Evolutionary conservation across 140 eudicot genomes (phyloP).

Genomic region (Bidens hawaiensis): DNA sequence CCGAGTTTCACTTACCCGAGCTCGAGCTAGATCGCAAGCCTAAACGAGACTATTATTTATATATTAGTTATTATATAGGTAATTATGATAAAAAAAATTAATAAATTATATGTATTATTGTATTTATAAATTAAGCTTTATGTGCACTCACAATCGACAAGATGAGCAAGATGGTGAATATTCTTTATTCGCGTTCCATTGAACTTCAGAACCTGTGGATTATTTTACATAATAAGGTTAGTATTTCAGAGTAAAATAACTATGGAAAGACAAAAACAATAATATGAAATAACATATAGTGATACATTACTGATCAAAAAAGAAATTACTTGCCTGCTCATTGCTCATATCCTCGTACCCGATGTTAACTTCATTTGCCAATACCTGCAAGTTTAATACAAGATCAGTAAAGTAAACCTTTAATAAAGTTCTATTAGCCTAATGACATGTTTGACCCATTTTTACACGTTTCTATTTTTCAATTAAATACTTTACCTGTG

Average conservation of each 20-base stretch:
- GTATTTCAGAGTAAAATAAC: not conserved
- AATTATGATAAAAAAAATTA: too few species aligned
- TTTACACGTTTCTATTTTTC: not conserved
- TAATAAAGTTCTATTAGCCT: not conserved
- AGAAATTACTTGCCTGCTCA: constrained; percentile 63
- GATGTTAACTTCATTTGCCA: constrained; percentile 89
- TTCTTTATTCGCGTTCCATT: constrained; percentile 77
- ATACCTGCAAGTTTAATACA: constrained; percentile 44
- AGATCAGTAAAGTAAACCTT: not conserved
- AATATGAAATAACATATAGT: not conserved
- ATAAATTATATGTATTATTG: too few species aligned
- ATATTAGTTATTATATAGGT: not conserved
- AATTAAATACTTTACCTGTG: constrained; percentile 54
- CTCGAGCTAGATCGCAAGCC: too few species aligned
- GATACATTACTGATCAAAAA: not conserved
- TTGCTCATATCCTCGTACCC: constrained; percentile 95
- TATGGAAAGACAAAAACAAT: not conserved
- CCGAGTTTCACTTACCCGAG: too few species aligned
- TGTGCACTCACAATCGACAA: constrained; percentile 72
- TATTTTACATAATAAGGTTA: not conserved
- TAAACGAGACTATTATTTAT: too few species aligned
- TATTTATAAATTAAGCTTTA: constrained; percentile 7
- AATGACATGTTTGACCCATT: not conserved
- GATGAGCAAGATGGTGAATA: constrained; percentile 92
- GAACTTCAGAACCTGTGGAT: constrained; percentile 73